These are phyloP conservation scores for Aspergillus sp. DNA, from an alignment of 2,329 filamentous ascomycete genomes.

Conservation along the genomic window DNA sequence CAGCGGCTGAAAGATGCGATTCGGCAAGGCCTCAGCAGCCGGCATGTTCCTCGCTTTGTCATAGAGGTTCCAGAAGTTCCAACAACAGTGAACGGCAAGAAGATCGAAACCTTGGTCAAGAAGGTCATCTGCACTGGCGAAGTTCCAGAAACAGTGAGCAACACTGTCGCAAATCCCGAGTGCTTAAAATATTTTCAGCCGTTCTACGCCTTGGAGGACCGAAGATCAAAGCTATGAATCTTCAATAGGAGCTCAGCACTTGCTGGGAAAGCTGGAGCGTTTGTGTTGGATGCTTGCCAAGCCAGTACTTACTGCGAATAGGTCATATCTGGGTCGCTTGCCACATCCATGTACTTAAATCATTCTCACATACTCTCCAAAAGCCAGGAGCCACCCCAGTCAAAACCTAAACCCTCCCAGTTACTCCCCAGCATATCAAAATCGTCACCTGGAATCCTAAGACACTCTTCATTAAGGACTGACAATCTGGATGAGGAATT, in stretches of 20 bases:
- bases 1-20: not conserved
- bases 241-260: no score
- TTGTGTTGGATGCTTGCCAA: no score
- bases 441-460: not conserved
- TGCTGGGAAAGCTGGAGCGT: no score
- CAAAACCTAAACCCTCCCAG: not conserved
- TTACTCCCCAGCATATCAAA: not conserved
- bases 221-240: no score
- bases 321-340: no score
- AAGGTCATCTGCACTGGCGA: not conserved
- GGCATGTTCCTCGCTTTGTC: not conserved
- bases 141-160: not conserved
- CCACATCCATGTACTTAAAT: no score
- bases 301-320: no score
- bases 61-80: not conserved
- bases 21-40: not conserved
- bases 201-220: not conserved
- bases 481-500: no score
- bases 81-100: not conserved
- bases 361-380: not conserved
- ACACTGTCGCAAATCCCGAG: not conserved
- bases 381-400: not conserved
- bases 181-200: not conserved
- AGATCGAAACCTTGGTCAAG: not conserved
- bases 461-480: no score